Evolutionary conservation across 1,284 basidiomycete species (phyloP), one percentile per base, ranked within the genome.

Genomic region (Microbotryum lychnidis-dioicae): DNA sequence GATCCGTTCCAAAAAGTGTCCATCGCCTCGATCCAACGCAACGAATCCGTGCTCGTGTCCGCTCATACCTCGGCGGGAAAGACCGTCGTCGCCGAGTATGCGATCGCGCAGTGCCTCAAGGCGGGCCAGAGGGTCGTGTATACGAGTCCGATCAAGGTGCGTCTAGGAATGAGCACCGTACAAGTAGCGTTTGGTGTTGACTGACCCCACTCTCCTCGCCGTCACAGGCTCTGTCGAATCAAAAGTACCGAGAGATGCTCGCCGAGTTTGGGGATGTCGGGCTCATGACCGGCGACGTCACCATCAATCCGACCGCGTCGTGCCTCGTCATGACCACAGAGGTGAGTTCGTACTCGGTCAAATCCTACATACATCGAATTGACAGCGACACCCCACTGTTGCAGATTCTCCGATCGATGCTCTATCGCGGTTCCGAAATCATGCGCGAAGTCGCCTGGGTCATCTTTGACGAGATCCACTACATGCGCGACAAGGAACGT

Each of bases 361-460:
- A 42, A 46, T 56, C 29, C 31, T 10, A 9, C 31, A 8, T 31
- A 9, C 9, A 44, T 50, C 56, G 55, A 47, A 51, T 45, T 48
- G 33, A 50, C 27, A 21, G 20, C 10, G 12, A 31, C 51, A 27
- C 33, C 18, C 14, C 16, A 18, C 4, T 31, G 31, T 31, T 31
- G 6, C 61, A 94, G 90, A 98, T 99, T 86, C 77, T 99, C 60
- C 86, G 96, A 16, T 97, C 93, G 1, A 99, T 99, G 94, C 80
- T 99, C 44, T 99, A 99, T 75, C 86, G 96, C 60, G 96, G 96
- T 49, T 97, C 92, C 20, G 96, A 99, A 77, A 88, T 99, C 71
- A 97, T 98, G 90, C 89, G 96, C 65, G 96, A 99, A 79, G 94
- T 99, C 18, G 94, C 93, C 0, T 99, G 96, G 96, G 94, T 98